A percentile compares a stretch with the other conserved stretches of the same genome.
Conservation (phyloP, 2,329 filamentous ascomycete genomes). For the Cordyceps cicadae region DNA sequence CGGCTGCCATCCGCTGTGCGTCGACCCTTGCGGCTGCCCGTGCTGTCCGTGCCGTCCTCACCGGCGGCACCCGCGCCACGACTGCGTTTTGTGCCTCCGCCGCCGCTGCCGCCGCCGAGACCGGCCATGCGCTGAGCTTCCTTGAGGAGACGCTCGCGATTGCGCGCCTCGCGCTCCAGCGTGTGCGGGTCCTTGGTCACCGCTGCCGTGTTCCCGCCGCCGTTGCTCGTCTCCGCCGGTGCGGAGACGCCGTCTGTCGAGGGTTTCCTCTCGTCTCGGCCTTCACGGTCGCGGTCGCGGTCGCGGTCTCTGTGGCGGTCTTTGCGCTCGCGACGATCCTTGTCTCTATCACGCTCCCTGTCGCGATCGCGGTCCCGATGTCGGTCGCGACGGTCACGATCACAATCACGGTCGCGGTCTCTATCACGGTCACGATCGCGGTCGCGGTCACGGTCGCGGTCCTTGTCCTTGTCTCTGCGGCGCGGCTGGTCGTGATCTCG, state of each 20-base stretch:
- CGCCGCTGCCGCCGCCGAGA: constrained; percentile 31
- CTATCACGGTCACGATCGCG: constrained; percentile 27
- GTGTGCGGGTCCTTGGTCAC: constrained; percentile 52
- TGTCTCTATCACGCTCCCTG: constrained; percentile 22
- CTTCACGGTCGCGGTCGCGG: constrained; percentile 14
- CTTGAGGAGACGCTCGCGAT: constrained; percentile 58
- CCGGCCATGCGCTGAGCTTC: constrained; percentile 59
- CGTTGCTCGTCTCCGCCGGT: constrained; percentile 18
- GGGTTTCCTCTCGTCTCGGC: constrained; percentile 24
- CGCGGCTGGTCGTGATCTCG: constrained; percentile 22
- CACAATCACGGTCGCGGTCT: constrained; percentile 21
- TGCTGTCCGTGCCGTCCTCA: constrained; percentile 26
- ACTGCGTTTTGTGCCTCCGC: constrained; percentile 41
- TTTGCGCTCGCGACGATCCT: constrained; percentile 31
- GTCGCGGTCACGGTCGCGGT: no score
- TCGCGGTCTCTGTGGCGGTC: constrained; percentile 30
- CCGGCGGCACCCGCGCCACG: constrained; percentile 27
- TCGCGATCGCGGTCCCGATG: constrained; percentile 26
- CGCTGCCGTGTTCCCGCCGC: constrained; percentile 12
- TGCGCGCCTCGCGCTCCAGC: constrained; percentile 57
- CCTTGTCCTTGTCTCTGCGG: constrained; percentile 17
- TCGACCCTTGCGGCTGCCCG: constrained; percentile 30
- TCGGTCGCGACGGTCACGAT: constrained; percentile 22
- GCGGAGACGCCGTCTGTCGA: constrained; percentile 22
- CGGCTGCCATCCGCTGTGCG: constrained; percentile 25